Conservation (phyloP, 1,284 basidiomycete species). For the Porogramme epimiltina region DNA sequence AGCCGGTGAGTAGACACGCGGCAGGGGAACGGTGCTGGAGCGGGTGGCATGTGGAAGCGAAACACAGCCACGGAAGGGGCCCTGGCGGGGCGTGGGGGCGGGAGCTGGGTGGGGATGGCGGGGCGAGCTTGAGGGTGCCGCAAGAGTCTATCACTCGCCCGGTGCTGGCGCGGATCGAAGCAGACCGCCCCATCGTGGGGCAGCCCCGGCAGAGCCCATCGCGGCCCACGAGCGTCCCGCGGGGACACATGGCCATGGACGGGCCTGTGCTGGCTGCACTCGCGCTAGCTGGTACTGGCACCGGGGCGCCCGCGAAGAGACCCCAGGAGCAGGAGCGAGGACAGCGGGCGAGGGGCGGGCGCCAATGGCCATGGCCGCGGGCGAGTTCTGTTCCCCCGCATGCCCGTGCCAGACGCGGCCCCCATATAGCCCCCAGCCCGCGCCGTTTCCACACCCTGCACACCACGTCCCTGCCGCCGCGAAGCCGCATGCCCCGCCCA, state of each 20-base stretch:
- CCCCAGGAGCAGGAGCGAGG: too few species aligned
- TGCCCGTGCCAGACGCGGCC: background rate
- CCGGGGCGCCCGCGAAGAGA: slow-evolving; percentile 18
- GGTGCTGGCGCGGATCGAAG: slow-evolving; percentile 6
- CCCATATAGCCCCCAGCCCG: background rate
- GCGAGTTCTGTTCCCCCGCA: background rate
- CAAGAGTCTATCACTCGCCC: slow-evolving; percentile 5
- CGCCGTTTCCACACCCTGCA: background rate
- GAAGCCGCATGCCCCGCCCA: slow-evolving; percentile 13
- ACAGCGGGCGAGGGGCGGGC: too few species aligned
- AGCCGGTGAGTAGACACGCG: too few species aligned
- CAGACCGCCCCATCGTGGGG: slow-evolving; percentile 9
- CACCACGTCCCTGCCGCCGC: background rate
- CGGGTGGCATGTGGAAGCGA: background rate
- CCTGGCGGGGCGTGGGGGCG: too few species aligned
- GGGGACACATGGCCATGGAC: slow-evolving; percentile 11
- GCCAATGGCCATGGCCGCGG: too few species aligned
- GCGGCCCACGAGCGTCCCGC: background rate
- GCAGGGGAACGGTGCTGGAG: background rate
- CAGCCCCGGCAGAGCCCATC: too few species aligned
- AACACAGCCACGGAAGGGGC: background rate
- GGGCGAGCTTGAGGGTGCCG: background rate
- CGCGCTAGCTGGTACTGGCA: too few species aligned
- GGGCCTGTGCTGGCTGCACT: too few species aligned
- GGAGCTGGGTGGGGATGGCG: too few species aligned